phyloP scores from a whole-genome alignment of 192 early-diverging fungal genomes.

The Umbelopsis ramanniana region DNA sequence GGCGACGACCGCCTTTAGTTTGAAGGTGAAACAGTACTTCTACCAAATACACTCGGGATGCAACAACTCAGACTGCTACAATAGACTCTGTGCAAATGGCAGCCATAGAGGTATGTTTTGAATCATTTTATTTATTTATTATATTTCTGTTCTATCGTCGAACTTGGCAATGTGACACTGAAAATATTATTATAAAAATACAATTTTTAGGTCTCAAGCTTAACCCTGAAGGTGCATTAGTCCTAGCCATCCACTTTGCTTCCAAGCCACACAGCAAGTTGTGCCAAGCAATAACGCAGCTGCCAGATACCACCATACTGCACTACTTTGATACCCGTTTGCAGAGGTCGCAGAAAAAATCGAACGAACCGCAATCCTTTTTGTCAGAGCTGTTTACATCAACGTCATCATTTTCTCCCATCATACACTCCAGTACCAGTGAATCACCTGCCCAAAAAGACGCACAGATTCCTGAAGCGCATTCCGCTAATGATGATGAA shows the following conservation, averaged over 20 bases:
- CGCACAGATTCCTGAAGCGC: background rate
- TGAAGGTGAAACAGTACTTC: slow-evolving; percentile 13
- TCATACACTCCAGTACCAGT: background rate
- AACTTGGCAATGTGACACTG: slow-evolving; percentile 18
- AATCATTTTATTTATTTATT: background rate
- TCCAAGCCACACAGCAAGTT: slow-evolving; percentile 5
- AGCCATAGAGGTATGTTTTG: background rate
- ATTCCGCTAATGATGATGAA: background rate
- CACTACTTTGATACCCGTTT: background rate
- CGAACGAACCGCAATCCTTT: background rate
- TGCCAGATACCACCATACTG: background rate
- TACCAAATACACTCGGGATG: slow-evolving; percentile 5
- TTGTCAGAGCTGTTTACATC: background rate
- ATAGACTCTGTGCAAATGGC: background rate
- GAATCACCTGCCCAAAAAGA: background rate
- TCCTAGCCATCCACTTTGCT: background rate
- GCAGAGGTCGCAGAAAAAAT: background rate
- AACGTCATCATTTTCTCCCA: background rate
- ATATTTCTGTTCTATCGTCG: background rate
- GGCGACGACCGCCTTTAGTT: background rate
- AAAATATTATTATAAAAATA: slow-evolving; percentile 2
- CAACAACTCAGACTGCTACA: background rate
- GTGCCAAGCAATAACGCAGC: background rate
- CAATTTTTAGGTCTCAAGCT: background rate
- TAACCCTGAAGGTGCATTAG: slow-evolving; percentile 5